phyloP scores from a whole-genome alignment of 73 alveolate species.

The Uronychia binucleata region DNA sequence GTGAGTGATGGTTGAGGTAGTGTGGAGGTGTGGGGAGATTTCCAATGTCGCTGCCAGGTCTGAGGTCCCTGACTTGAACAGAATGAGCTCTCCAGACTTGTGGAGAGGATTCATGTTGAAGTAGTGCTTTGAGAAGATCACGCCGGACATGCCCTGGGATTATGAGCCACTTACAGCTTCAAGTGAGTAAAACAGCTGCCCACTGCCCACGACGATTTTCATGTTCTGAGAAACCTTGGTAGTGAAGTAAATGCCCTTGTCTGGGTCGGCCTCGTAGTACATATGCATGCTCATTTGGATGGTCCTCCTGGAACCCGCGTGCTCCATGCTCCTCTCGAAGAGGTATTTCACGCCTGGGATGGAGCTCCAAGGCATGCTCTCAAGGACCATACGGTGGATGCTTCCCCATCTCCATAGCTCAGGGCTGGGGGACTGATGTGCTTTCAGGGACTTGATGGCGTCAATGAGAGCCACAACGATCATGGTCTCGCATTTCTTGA shows the following conservation, averaged over 20 bases:
- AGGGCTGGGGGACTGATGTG: not conserved
- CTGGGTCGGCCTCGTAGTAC: not conserved
- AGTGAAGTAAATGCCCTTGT: not conserved
- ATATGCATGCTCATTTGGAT: not conserved
- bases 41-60: not conserved
- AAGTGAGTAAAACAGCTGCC: not conserved
- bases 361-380: not conserved
- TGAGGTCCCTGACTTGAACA: not conserved
- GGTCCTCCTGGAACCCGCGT: not conserved
- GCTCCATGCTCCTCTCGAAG: not conserved
- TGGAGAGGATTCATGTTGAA: not conserved
- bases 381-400: not conserved
- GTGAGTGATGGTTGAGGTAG: too few species aligned
- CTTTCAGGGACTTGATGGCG: not conserved
- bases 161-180: not conserved
- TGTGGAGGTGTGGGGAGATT: too few species aligned
- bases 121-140: not conserved
- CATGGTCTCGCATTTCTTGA: not conserved
- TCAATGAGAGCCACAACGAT: not conserved
- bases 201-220: not conserved
- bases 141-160: not conserved
- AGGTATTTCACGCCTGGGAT: not conserved
- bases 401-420: not conserved
- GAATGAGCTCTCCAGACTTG: not conserved
- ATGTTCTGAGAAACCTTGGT: not conserved